Conservation (phyloP, 1,284 basidiomycete species). For the Malassezia japonica region DNA sequence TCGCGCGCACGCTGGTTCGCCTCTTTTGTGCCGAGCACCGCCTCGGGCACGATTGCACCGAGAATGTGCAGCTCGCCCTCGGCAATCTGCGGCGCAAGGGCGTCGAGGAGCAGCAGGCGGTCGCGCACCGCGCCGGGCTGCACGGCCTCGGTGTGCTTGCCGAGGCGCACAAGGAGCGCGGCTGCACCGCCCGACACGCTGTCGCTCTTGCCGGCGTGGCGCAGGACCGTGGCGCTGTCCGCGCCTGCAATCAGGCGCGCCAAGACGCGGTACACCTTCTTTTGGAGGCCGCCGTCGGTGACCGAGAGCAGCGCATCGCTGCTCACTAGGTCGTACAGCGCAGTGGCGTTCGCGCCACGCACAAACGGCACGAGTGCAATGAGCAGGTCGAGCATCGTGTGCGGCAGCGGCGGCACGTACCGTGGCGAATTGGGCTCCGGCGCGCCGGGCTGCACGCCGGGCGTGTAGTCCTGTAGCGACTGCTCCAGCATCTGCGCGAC, state of each 20-base stretch:
- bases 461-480: slow-evolving; percentile 54
- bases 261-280: slow-evolving; percentile 84
- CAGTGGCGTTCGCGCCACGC: slow-evolving; percentile 23
- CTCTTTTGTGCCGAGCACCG: slow-evolving; percentile 94
- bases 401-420: slow-evolving; percentile 52
- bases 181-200: slow-evolving; percentile 18
- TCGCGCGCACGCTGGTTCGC: slow-evolving; percentile 83
- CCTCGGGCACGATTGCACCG: slow-evolving; percentile 82
- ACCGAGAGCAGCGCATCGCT: slow-evolving; percentile 55
- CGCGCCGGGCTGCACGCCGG: slow-evolving; percentile 11
- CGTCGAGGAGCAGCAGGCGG: slow-evolving; percentile 67
- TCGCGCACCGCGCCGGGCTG: slow-evolving; percentile 74
- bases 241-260: slow-evolving; percentile 52
- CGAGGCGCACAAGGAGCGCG: slow-evolving; percentile 32
- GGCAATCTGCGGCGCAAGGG: slow-evolving; percentile 65
- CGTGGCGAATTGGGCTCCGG: slow-evolving; percentile 17
- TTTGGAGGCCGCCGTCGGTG: slow-evolving; percentile 72
- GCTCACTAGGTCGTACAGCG: slow-evolving; percentile 53
- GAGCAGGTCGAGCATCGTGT: slow-evolving; percentile 81
- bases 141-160: slow-evolving; percentile 52
- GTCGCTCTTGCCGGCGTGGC: no score
- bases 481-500: slow-evolving; percentile 67
- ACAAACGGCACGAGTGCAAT: slow-evolving; percentile 65
- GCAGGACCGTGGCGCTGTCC: slow-evolving; percentile 17
- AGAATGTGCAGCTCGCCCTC: slow-evolving; percentile 69